These are phyloP conservation scores for Suhomyces ambrosiae DNA, from an alignment of 1,139 yeast species.

Conservation along the genomic window DNA sequence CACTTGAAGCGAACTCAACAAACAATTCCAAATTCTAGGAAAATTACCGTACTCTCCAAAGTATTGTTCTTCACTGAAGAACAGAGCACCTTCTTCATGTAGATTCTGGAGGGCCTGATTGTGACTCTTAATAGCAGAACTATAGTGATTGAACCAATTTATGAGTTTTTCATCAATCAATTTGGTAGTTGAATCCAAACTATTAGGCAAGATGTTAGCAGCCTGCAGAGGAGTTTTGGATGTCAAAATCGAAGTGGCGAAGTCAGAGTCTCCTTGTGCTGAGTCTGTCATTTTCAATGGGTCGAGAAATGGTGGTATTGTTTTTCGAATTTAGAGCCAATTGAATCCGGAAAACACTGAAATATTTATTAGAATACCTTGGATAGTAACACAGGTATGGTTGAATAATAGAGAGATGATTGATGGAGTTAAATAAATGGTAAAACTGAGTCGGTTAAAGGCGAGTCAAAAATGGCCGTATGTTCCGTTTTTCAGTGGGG, in stretches of 20 bases:
- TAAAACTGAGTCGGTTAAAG: not conserved
- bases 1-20: constrained; percentile 52
- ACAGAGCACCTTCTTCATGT: constrained; percentile 15
- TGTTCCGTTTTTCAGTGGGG: constrained; percentile 6
- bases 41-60: constrained; percentile 55
- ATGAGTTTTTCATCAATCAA: constrained; percentile 17
- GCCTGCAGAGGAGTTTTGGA: constrained; percentile 48
- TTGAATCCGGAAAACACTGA: too few relatives aligned
- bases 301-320: too few relatives aligned
- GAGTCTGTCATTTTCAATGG: constrained; percentile 5
- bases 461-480: constrained; percentile 2
- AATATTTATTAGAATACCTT: not conserved
- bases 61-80: constrained; percentile 16
- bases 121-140: constrained; percentile 16
- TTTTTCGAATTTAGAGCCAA: too few relatives aligned
- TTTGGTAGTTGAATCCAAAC: constrained; percentile 24
- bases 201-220: constrained; percentile 41
- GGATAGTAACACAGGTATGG: not conserved
- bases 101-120: constrained; percentile 17
- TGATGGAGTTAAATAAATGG: not conserved
- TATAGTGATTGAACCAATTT: constrained; percentile 20
- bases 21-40: constrained; percentile 59
- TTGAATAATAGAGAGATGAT: not conserved
- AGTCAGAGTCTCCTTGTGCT: constrained; percentile 17
- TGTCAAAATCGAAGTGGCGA: constrained; percentile 46